Base-by-base conservation (phyloP, 23 red algal genomes). In the Gracilaria caudata region DNA sequence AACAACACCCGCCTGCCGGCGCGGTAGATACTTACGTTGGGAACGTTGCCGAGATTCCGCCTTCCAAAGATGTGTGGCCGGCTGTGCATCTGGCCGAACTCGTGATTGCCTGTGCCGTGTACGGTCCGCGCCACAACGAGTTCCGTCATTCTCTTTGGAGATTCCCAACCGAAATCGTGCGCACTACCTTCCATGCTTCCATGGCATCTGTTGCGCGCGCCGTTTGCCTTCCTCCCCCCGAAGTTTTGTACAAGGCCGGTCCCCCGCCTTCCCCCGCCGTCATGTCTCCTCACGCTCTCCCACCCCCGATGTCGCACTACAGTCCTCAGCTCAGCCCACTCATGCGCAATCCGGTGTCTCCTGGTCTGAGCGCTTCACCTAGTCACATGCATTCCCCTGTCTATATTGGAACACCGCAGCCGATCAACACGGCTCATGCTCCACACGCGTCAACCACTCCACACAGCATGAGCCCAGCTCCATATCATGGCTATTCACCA, bases 71-170 rank as follows among this genome's bases (percentile, higher is more conserved):
- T 24, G 51, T 89, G 0, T 72, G 85, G 64, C 85, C 85, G 14
- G 60, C 85, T 54, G 19, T 89, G 23, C 68, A 40, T 29, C 55
- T 89, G 14, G 85, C 85, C 36, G 30, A 89, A 44, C 71, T 89
- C 23, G 85, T 79, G 26, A 61, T 89, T 46, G 85, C 85, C 20
- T 51, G 68, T 28, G 85, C 85, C 33, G 71, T 89, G 35, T 89
- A 89, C 39, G 85, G 73, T 35, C 85, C 72, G 0, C 63, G 68
- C 38, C 64, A 73, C 59, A 46, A 61, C 55, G 9, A 77, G 3
- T 89, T 74, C 51, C 68, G 68, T 21, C 63, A 68, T 29, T 78
- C 73, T 3, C 58, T 89, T 17, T 89, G 85, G 85, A 47, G 61
- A 2, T 73, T 89, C 35, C 85, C 85, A 21, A 74, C 85, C 74